Conservation (phyloP, 1,284 basidiomycete species). For the Psilocybe mexicana region DNA sequence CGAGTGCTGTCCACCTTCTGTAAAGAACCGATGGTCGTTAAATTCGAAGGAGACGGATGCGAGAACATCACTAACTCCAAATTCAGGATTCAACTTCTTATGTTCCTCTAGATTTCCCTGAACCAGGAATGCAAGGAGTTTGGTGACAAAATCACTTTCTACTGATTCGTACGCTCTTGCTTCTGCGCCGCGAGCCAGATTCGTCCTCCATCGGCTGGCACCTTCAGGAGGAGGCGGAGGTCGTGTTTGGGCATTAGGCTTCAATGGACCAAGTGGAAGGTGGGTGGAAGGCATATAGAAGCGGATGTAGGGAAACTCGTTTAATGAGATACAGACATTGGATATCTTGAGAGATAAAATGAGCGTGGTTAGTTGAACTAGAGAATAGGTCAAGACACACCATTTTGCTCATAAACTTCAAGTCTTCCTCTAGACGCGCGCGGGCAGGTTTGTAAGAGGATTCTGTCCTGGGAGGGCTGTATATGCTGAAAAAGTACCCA, state of each 20-base stretch:
- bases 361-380: not conserved
- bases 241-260: slow-evolving; percentile 60
- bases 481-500: slow-evolving; percentile 82
- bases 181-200: slow-evolving; percentile 66
- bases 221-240: slow-evolving; percentile 63
- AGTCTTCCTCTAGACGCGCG: slow-evolving; percentile 78
- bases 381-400: slow-evolving; percentile 37
- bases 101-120: slow-evolving; percentile 84
- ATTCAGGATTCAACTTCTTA: slow-evolving; percentile 82
- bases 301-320: slow-evolving; percentile 93
- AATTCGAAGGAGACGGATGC: not conserved
- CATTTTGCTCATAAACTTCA: slow-evolving; percentile 71
- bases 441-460: slow-evolving; percentile 60
- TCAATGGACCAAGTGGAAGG: slow-evolving; percentile 83
- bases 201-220: slow-evolving; percentile 69
- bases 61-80: slow-evolving; percentile 57
- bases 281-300: slow-evolving; percentile 91
- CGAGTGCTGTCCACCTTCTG: slow-evolving; percentile 73
- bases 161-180: slow-evolving; percentile 65
- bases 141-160: slow-evolving; percentile 74
- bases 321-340: slow-evolving; percentile 88
- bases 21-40: not conserved
- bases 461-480: slow-evolving; percentile 77
- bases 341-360: slow-evolving; percentile 57
- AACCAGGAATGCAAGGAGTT: slow-evolving; percentile 80